phyloP scores from a whole-genome alignment of 257 asterid genomes.

The Nemophila menziesii region DNA sequence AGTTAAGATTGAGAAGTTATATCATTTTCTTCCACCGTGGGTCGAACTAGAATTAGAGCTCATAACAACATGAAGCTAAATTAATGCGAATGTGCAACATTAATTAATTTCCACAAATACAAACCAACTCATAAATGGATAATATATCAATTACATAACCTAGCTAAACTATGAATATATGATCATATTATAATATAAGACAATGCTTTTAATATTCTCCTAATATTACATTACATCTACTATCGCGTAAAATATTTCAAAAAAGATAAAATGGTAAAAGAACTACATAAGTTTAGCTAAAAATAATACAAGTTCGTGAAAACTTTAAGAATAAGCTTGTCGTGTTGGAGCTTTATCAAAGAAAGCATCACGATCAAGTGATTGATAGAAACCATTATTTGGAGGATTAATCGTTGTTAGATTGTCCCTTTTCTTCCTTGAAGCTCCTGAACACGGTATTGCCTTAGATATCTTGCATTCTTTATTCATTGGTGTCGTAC shows the following conservation, averaged over 20 bases:
- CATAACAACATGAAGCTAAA: too few relatives aligned
- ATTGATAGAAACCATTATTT: constrained; percentile 29
- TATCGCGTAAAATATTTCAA: not conserved
- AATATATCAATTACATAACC: not conserved
- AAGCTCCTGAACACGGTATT: constrained; percentile 54
- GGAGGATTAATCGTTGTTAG: constrained; percentile 19
- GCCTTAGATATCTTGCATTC: constrained; percentile 40
- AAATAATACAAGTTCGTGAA: too few relatives aligned
- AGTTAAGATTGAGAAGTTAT: too few relatives aligned
- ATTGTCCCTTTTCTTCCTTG: constrained; percentile 32
- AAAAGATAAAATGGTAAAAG: not conserved
- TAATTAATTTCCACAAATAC: too few relatives aligned
- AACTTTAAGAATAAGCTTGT: constrained; percentile 17
- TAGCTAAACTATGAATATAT: not conserved
- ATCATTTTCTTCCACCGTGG: too few relatives aligned
- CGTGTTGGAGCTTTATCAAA: constrained; percentile 18
- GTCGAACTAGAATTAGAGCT: too few relatives aligned
- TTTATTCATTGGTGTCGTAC: constrained; percentile 50
- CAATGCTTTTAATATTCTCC: not conserved
- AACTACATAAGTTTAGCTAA: not conserved
- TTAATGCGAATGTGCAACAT: too few relatives aligned
- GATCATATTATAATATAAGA: not conserved
- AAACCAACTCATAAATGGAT: not conserved
- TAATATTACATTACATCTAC: not conserved
- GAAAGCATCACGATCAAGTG: constrained; percentile 48